These are phyloP conservation scores for Ascochyta fabae DNA, from an alignment of 2,329 filamentous ascomycete genomes.

Conservation along the genomic window DNA sequence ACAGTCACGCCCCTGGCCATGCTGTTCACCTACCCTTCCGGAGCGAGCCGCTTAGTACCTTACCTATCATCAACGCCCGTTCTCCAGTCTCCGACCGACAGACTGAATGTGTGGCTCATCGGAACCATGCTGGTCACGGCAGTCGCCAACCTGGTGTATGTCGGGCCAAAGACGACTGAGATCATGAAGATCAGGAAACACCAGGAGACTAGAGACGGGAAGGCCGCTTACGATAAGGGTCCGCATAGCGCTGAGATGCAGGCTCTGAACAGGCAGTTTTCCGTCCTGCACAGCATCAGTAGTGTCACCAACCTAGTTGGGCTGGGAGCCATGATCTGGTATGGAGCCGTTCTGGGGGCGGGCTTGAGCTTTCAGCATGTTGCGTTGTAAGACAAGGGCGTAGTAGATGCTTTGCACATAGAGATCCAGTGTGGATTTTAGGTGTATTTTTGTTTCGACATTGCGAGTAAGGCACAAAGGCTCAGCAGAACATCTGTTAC, in stretches of 20 bases:
- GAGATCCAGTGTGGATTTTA: too few relatives aligned
- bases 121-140: slow-evolving; percentile 73
- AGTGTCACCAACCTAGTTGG: slow-evolving; percentile 78
- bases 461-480: too few relatives aligned
- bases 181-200: slow-evolving; percentile 77
- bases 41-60: slow-evolving; percentile 15
- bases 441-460: too few relatives aligned
- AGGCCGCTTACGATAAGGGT: slow-evolving; percentile 79
- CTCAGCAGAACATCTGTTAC: too few relatives aligned
- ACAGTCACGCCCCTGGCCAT: slow-evolving; percentile 74
- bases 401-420: too few relatives aligned
- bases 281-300: slow-evolving; percentile 79
- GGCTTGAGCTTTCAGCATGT: slow-evolving; percentile 11
- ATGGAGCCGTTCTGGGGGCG: slow-evolving; percentile 74
- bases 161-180: slow-evolving; percentile 77
- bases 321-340: slow-evolving; percentile 73
- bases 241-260: slow-evolving; percentile 88
- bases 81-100: slow-evolving; percentile 22
- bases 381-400: background rate
- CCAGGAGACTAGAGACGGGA: slow-evolving; percentile 89
- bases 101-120: slow-evolving; percentile 61
- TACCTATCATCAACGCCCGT: slow-evolving; percentile 14
- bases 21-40: slow-evolving; percentile 75
- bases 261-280: slow-evolving; percentile 62
- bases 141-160: slow-evolving; percentile 70